phyloP scores from a whole-genome alignment of 352 stramenopile genomes.

The Phytophthora pluvialis region DNA sequence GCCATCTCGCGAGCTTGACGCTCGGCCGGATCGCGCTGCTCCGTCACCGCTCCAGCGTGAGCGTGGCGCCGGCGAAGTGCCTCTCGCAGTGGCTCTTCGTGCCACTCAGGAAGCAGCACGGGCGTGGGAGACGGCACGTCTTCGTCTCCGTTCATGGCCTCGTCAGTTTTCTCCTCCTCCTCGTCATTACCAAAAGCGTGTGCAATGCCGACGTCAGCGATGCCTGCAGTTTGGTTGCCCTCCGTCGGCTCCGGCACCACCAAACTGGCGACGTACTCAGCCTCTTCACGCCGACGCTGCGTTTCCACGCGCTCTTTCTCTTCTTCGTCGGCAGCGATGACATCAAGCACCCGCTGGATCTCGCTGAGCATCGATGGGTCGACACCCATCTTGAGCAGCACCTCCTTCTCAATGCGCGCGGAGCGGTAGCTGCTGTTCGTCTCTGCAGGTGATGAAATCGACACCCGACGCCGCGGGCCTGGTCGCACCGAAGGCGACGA shows the following conservation, averaged over 20 bases:
- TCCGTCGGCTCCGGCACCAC: constrained; percentile 35
- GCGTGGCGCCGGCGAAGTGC: constrained; percentile 63
- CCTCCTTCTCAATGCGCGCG: constrained; percentile 76
- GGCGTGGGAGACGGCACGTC: constrained; percentile 11
- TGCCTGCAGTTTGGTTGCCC: constrained; percentile 15
- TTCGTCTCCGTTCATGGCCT: constrained; percentile 23
- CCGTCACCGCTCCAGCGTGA: constrained; percentile 29
- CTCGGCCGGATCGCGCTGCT: constrained; percentile 49
- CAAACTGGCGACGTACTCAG: constrained; percentile 44
- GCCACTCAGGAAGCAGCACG: constrained; percentile 68
- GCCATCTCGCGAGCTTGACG: constrained; percentile 61
- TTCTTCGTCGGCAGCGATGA: constrained; percentile 57
- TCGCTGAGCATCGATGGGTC: constrained; percentile 75
- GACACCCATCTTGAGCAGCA: constrained; percentile 76
- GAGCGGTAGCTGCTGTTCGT: constrained; percentile 52
- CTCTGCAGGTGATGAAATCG: constrained; percentile 27
- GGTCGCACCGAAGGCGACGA: constrained; percentile 14
- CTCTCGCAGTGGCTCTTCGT: constrained; percentile 51
- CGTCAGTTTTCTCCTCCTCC: constrained; percentile 41
- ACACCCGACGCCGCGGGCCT: constrained; percentile 14
- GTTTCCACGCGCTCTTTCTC: constrained; percentile 42
- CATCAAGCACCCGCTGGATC: constrained; percentile 71
- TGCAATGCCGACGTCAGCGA: constrained; percentile 39
- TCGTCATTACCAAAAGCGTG: constrained; percentile 53
- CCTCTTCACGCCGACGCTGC: constrained; percentile 39